Conservation (phyloP, 202 grass and related monocot species). For the Sporobolus alterniflorus region DNA sequence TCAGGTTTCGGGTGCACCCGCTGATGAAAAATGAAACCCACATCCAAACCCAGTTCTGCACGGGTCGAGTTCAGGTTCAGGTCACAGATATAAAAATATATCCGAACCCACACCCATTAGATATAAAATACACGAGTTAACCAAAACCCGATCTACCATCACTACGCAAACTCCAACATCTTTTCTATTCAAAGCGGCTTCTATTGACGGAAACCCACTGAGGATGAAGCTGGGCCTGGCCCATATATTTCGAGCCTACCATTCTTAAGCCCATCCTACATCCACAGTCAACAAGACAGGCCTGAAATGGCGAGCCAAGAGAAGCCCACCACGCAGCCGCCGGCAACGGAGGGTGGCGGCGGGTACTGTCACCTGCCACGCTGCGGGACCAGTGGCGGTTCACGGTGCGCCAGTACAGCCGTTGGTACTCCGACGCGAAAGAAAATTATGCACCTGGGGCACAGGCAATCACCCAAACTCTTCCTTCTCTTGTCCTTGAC, state of each 20-base stretch:
- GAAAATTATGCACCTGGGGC: too few relatives aligned
- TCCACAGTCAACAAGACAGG: neutral
- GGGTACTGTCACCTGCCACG: constrained; percentile 71
- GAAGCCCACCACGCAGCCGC: constrained; percentile 39
- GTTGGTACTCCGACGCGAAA: constrained; percentile 95
- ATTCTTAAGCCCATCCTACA: neutral
- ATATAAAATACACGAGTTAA: too few relatives aligned
- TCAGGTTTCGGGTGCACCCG: too few relatives aligned
- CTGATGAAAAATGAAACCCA: too few relatives aligned
- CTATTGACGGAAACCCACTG: neutral
- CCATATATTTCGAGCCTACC: neutral
- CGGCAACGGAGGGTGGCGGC: neutral
- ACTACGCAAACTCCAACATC: too few relatives aligned
- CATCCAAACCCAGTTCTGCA: too few relatives aligned
- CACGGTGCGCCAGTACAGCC: constrained; percentile 86
- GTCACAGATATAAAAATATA: too few relatives aligned
- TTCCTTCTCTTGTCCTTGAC: constrained; percentile 29
- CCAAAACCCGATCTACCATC: too few relatives aligned
- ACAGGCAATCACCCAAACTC: too few relatives aligned
- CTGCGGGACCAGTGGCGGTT: constrained; percentile 91
- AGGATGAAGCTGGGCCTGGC: neutral
- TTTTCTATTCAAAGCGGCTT: too few relatives aligned
- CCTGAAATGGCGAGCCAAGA: constrained; percentile 44
- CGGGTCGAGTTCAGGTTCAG: too few relatives aligned
- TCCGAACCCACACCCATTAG: too few relatives aligned